These are phyloP conservation scores for Citrus glauca DNA, from an alignment of 345 rosid species.

Conservation along the genomic window DNA sequence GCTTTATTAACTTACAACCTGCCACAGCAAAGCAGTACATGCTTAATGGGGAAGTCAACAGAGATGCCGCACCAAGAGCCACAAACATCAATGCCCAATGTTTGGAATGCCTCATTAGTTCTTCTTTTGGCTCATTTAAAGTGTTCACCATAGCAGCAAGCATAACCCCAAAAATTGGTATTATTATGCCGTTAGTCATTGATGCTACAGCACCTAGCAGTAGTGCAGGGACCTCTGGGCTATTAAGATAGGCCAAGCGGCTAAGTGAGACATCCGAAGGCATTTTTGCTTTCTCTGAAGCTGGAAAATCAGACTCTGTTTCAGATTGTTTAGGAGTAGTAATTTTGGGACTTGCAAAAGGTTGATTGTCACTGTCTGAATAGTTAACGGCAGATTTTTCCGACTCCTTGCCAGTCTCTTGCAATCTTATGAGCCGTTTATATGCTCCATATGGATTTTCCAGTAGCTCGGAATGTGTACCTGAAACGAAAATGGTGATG, in stretches of 20 bases:
- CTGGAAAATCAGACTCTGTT: not conserved
- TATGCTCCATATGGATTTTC: constrained; percentile 40
- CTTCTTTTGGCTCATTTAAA: constrained; percentile 23
- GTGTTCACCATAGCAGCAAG: constrained; percentile 25
- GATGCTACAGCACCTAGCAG: constrained; percentile 29
- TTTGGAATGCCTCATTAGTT: constrained; percentile 19
- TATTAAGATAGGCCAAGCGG: constrained; percentile 35
- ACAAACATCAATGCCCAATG: constrained; percentile 33
- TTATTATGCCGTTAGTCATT: constrained; percentile 20
- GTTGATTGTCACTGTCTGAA: not conserved
- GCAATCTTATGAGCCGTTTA: constrained; percentile 34
- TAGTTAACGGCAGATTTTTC: constrained; percentile 4
- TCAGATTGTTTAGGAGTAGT: not conserved
- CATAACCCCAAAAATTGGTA: constrained; percentile 28
- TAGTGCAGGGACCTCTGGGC: constrained; percentile 31
- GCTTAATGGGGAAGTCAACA: constrained; percentile 12
- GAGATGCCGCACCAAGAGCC: constrained; percentile 23
- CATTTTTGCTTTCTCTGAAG: not conserved
- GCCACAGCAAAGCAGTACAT: constrained; percentile 32
- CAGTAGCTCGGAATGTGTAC: constrained; percentile 37
- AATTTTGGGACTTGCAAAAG: constrained; percentile 6
- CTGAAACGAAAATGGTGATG: constrained; percentile 7
- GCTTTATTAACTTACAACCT: constrained; percentile 27
- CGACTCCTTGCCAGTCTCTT: constrained; percentile 23
- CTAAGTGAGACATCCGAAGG: constrained; percentile 12